Conservation (phyloP, 192 early-diverging fungal genomes). For the Gigaspora rosea region DNA sequence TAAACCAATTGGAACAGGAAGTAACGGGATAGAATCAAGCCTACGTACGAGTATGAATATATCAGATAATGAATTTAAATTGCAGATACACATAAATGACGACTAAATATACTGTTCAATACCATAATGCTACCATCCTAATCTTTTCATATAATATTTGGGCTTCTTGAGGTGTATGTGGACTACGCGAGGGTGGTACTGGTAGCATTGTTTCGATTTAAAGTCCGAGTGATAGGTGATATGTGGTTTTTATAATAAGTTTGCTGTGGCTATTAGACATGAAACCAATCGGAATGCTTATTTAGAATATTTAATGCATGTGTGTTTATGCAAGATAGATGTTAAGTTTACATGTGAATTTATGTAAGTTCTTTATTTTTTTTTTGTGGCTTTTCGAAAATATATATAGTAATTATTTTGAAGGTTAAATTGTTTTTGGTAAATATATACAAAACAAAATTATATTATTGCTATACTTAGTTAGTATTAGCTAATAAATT, state of each 20-base stretch:
- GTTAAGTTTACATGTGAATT: too few species aligned
- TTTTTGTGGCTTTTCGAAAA: too few species aligned
- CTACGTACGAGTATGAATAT: not conserved
- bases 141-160: constrained; percentile 17
- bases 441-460: too few species aligned
- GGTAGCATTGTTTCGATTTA: not conserved
- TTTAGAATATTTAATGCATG: too few species aligned
- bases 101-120: not conserved
- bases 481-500: too few species aligned
- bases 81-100: not conserved
- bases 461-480: too few species aligned
- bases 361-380: too few species aligned
- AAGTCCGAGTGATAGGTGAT: not conserved
- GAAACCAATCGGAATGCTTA: not conserved
- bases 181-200: not conserved
- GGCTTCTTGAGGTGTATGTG: constrained; percentile 1
- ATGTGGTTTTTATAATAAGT: not conserved
- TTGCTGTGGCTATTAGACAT: not conserved
- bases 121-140: constrained; percentile 6
- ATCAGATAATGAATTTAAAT: not conserved
- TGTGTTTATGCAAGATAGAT: too few species aligned
- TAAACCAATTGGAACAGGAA: not conserved
- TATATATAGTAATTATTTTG: too few species aligned
- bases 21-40: constrained; percentile 1
- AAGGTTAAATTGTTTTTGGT: too few species aligned